phyloP scores from a whole-genome alignment of 352 stramenopile species.

The Pythium insidiosum region DNA sequence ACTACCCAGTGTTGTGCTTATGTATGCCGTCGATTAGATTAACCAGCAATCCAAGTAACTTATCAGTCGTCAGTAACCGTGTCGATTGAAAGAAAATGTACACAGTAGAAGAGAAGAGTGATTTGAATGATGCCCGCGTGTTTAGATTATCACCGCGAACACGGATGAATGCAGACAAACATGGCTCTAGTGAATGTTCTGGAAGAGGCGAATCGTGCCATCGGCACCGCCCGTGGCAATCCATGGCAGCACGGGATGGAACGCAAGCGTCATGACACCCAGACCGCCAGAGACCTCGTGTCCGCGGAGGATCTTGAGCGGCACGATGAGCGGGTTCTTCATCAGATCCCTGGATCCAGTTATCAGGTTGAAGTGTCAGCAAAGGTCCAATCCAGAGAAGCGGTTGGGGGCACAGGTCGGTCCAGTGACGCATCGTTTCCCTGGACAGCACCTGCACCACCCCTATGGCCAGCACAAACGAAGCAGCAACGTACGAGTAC shows the following conservation, averaged over 20 bases:
- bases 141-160: too few relatives aligned
- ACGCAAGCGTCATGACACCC: conserved; percentile 93
- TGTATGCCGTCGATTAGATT: too few relatives aligned
- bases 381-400: too few relatives aligned
- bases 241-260: conserved; percentile 97
- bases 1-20: too few relatives aligned
- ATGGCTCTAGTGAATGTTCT: conserved; percentile 95
- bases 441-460: neutral
- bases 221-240: conserved; percentile 93
- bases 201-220: conserved; percentile 93
- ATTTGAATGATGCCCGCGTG: too few relatives aligned
- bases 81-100: too few relatives aligned
- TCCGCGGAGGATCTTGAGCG: conserved; percentile 97
- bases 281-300: conserved; percentile 91
- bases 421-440: neutral
- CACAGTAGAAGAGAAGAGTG: too few relatives aligned
- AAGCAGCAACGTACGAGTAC: conserved; percentile 87
- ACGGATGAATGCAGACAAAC: too few relatives aligned
- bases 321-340: conserved; percentile 98
- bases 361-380: conserved; percentile 4
- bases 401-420: too few relatives aligned
- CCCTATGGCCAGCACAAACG: neutral
- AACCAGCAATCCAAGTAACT: too few relatives aligned
- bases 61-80: too few relatives aligned
- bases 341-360: conserved; percentile 88